Conservation (phyloP, 1,284 basidiomycete genomes). For the Singerocomus inundabilis region DNA sequence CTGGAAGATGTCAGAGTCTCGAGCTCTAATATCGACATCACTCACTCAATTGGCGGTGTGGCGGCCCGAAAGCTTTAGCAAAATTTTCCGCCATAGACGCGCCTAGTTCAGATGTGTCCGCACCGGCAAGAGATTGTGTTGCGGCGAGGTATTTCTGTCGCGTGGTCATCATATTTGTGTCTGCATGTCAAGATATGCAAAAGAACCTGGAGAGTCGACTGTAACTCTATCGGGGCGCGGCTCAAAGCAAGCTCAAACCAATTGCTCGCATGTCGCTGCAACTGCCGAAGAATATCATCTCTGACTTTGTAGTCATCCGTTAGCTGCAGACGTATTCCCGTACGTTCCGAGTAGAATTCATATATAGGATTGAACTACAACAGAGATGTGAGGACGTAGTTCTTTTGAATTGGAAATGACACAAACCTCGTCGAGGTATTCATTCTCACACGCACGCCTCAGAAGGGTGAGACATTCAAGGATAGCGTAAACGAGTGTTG, state of each 20-base stretch:
- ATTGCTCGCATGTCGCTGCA: conserved; percentile 70
- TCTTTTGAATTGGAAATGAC: neutral
- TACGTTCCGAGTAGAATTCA: conserved; percentile 78
- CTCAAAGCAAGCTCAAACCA: conserved; percentile 89
- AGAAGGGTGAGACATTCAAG: conserved; percentile 91
- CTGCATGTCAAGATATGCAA: neutral
- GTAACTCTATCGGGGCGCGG: conserved; percentile 89
- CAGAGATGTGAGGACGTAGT: conserved; percentile 5
- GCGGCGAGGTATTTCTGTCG: conserved; percentile 78
- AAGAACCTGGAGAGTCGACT: conserved; percentile 83
- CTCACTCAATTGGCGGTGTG: conserved; percentile 77
- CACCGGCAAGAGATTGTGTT: conserved; percentile 63
- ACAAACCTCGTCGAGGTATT: conserved; percentile 86
- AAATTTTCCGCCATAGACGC: conserved; percentile 86
- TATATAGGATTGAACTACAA: conserved; percentile 84
- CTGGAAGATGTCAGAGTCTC: conserved; percentile 27
- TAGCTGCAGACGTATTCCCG: conserved; percentile 74
- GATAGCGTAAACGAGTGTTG: conserved; percentile 83
- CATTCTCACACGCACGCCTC: conserved; percentile 86
- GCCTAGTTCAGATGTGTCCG: conserved; percentile 82
- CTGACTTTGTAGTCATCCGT: conserved; percentile 87
- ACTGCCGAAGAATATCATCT: conserved; percentile 77
- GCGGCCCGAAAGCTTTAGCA: conserved; percentile 75
- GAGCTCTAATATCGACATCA: neutral
- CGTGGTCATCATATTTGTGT: neutral